phyloP scores from a whole-genome alignment of 2,329 filamentous ascomycete genomes.

The Colletotrichum magnum region DNA sequence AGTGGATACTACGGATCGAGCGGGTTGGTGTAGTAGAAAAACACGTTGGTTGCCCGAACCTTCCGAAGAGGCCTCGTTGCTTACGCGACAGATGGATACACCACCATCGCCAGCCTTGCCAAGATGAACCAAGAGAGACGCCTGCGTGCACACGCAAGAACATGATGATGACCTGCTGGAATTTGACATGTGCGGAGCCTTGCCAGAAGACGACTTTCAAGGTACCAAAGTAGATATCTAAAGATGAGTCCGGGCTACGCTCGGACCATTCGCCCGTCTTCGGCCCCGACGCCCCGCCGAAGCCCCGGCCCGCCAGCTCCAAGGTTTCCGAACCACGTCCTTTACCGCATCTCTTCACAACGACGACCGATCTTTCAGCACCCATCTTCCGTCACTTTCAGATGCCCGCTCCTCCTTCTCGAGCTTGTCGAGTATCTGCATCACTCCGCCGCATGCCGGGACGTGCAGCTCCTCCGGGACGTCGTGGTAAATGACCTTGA shows the following conservation, averaged over 20 bases:
- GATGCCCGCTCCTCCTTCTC: constrained; percentile 78
- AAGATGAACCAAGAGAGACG: not conserved
- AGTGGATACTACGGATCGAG: not conserved
- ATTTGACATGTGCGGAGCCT: not conserved
- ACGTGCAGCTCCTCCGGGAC: constrained; percentile 81
- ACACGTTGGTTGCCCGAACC: constrained; percentile 21
- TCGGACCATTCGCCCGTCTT: not conserved
- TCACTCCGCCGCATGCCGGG: constrained; percentile 81
- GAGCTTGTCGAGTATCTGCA: constrained; percentile 86
- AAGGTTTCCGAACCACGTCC: no score
- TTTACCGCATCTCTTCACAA: constrained; percentile 48
- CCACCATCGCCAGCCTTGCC: not conserved
- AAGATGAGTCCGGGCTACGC: not conserved
- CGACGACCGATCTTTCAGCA: constrained; percentile 57
- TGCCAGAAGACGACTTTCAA: not conserved
- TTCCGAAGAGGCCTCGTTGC: constrained; percentile 17
- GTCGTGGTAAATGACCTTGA: constrained; percentile 88
- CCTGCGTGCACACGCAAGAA: not conserved
- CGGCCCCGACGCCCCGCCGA: constrained; percentile 4
- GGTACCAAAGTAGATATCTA: not conserved
- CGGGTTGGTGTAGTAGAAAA: not conserved
- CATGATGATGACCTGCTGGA: not conserved
- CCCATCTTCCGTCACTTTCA: constrained; percentile 57
- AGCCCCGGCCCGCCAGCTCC: not conserved
- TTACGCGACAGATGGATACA: not conserved